A percentile compares a stretch with the other conserved stretches of the same genome.
These are phyloP conservation scores for Phialocephala subalpina DNA, from an alignment of 2,329 filamentous ascomycete species.

Conservation along the genomic window DNA sequence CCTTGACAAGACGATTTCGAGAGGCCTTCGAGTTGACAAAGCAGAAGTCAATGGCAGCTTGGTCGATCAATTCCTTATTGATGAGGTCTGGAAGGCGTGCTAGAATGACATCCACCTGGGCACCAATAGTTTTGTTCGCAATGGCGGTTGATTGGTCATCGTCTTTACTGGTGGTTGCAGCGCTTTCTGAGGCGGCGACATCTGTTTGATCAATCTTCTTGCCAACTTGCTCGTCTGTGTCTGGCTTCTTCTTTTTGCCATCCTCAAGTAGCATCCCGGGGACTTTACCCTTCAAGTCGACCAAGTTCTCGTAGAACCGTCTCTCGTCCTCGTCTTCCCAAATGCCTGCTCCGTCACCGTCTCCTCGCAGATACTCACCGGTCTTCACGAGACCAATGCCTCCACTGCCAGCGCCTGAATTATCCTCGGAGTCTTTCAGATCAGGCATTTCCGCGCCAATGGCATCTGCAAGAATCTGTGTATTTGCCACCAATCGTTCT, in stretches of 20 bases:
- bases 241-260: conserved; percentile 89
- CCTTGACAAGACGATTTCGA: conserved; percentile 90
- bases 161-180: conserved; percentile 57
- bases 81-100: conserved; percentile 89
- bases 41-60: conserved; percentile 95
- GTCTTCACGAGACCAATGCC: conserved; percentile 94
- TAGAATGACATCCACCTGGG: conserved; percentile 91
- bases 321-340: conserved; percentile 99
- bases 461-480: conserved; percentile 88
- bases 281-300: conserved; percentile 95
- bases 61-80: conserved; percentile 89
- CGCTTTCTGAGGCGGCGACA: conserved; percentile 49
- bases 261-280: conserved; percentile 94
- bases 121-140: conserved; percentile 96
- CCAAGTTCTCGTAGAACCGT: conserved; percentile 96
- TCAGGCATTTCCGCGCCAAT: conserved; percentile 94
- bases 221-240: conserved; percentile 81
- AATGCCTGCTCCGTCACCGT: conserved; percentile 90
- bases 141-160: conserved; percentile 95
- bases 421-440: conserved; percentile 81
- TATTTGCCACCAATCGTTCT: conserved; percentile 88
- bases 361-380: conserved; percentile 89
- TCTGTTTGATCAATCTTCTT: conserved; percentile 72
- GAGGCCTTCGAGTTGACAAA: conserved; percentile 99
- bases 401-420: conserved; percentile 70